Base-by-base conservation (phyloP, 768 basidiomycete genomes). In the Naganishia kalamii region DNA sequence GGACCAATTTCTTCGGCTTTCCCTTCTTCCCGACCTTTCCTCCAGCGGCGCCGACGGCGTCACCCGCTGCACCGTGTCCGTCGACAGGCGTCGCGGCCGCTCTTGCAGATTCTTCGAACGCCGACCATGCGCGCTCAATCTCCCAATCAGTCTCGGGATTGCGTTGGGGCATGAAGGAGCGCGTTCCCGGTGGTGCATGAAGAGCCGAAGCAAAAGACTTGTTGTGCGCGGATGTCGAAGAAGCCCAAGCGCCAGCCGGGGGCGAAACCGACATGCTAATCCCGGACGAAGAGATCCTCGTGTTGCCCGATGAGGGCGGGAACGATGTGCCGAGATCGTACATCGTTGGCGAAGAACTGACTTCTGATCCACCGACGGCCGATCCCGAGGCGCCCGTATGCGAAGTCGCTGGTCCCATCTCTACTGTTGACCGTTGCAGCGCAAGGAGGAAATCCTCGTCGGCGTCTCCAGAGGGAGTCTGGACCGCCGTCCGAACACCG, bases 381-480 rank as follows among this genome's bases (percentile, higher is more conserved):
- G 33, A 37, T 13, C 2, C 25, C 25, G 43, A 11, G 21, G 37
- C 17, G 8, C 43, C 11, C 7, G 43, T n/a, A 10, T 11, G 47
- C 33, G 43, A 35, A 13, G 60, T 48, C 1, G 25, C 23, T 21
- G 62, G 43, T 4, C 62, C 62, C 19, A 67, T 54, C 19, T 74
- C 72, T 2, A 67, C 62, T 1, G 71, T 70, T 17, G 75, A 75
- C 46, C 75, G 41, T 25, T 72, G 72, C 5, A 77, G 48, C 23
- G 76, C 74, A 13, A 70, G 27, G 27, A 73, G 68, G 44, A 77
- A 75, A 12, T 75, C 76, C 30, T 70, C 49, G 60, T 75, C 73
- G 27, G 72, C 72, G 29, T 30, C 61, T 19, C 63, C 61, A 4
- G 35, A 29, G 11, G 47, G 57, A 47, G 12, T 59, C 51, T 23